Percentiles rank a stretch among this genome's conserved stretches.
Evolutionary conservation across 2,329 filamentous ascomycete species (phyloP).

Genomic region (Stenocarpella maydis): DNA sequence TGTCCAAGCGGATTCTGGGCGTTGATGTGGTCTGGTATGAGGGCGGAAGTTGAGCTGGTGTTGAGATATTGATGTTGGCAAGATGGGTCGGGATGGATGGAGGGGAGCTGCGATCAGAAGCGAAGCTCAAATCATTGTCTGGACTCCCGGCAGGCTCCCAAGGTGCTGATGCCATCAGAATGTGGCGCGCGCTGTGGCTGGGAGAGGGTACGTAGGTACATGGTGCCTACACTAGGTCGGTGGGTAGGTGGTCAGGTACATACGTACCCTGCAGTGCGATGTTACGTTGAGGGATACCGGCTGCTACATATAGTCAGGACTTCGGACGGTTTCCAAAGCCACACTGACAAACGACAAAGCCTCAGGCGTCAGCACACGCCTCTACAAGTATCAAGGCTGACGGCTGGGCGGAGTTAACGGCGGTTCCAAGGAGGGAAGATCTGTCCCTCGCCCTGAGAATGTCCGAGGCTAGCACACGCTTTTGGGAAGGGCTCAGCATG

Average conservation of each 20-base stretch:
- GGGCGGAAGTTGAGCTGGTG: not conserved
- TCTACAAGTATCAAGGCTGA: not conserved
- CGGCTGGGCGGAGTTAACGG: slow-evolving; percentile 11
- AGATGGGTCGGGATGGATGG: not conserved
- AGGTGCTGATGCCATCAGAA: slow-evolving; percentile 31
- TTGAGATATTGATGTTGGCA: not conserved
- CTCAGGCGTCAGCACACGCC: not conserved
- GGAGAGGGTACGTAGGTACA: not conserved
- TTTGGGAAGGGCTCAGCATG: slow-evolving; percentile 15
- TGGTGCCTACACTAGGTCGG: too few species aligned
- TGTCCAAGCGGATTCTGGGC: not conserved
- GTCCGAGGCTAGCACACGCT: slow-evolving; percentile 8
- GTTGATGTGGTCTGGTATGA: not conserved
- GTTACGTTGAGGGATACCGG: not conserved
- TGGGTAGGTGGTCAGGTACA: not conserved
- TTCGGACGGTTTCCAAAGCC: slow-evolving; percentile 18
- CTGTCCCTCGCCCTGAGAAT: slow-evolving; percentile 9
- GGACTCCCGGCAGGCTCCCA: slow-evolving; percentile 26
- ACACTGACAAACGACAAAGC: slow-evolving; percentile 1
- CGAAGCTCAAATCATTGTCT: not conserved
- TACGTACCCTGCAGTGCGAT: not conserved
- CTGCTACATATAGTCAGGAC: not conserved
- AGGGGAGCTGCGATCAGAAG: slow-evolving; percentile 31
- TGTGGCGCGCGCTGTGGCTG: slow-evolving; percentile 26
- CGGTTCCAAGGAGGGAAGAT: slow-evolving; percentile 6